Evolutionary conservation across 2,329 filamentous ascomycete species (phyloP), one percentile per base, ranked within the genome.

Genomic region (Phialocephala sp.): DNA sequence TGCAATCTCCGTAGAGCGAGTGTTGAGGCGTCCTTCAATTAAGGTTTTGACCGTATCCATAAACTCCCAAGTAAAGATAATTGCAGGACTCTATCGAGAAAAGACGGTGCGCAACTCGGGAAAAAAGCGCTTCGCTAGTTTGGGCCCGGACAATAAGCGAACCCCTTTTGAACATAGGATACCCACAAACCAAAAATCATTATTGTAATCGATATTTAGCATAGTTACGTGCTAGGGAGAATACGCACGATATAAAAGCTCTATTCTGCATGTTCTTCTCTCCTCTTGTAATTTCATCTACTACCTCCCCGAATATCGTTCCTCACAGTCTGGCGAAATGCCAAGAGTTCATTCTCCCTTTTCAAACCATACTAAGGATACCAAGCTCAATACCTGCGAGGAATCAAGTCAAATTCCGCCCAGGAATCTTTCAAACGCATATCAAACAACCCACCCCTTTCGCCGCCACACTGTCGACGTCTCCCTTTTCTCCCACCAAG

Each of bases 381-480:
- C 15, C 41, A 18, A 43, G 5, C 41, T n/a, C 41, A 43, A 43
- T 8, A 43, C 15, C 41, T 3, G 5, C 41, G 15, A 15, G 15
- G 6, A 43, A 43, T 43, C 41, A 43, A 43, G 18, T 18, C 41
- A 18, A 41, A 41, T 2, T 12, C 15, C 37, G 9, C 37, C 37
- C 15, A 41, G 11, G 11, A 12, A 41, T 3, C 9, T 12, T 18
- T 18, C 37, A 12, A 41, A 18, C 37, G 3, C 37, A 43, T n/a
- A 54, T 11, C 18, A 5, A 32, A 11, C 14, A 54, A 35, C 14
- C 24, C n/a, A 11, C 24, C 24, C 24, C 14, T 32, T 54, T n/a
- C 50, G 50, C 12, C 22, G 50, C 14, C 50, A 54, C 22, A 54
- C 50, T 18, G 35, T 54, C 22, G 50, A 54, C 22, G 50, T 18